Base-by-base conservation (phyloP, 1,139 yeast genomes). In the Sugiyamaella grinbergsii region DNA sequence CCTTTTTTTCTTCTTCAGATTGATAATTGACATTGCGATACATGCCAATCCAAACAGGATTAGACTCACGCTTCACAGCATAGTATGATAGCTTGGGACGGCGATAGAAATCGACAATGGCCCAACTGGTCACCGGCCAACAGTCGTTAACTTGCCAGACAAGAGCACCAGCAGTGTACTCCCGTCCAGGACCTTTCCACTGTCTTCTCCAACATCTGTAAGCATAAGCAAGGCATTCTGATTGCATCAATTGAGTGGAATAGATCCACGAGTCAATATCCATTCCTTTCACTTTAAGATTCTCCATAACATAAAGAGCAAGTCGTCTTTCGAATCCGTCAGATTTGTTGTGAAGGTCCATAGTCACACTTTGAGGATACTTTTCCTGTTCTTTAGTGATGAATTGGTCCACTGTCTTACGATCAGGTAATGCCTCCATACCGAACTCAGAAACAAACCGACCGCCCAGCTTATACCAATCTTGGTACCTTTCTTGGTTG, bases 131-230 rank as follows among this genome's bases (percentile, higher is more conserved):
- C 6, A 69, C 75, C 2, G 80, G 80, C 78, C 79, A 76, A 58
- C 80, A 77, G 58, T 77, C 81, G 53, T 77, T 76, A 20, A 74
- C 62, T 59, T 76, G 81, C 81, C 81, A 77, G 5, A 77, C 79
- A 32, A 76, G 59, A 2, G 74, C 72, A 0, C 79, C 79, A 11
- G 76, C 76, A 40, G 61, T 58, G 49, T 68, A 65, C 48, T 74
- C 60, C 43, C 64, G 56, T 6, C 68, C 67, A 13, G 65, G 64
- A 1, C 71, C 70, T 36, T 66, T 61, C 81, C 81, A 77, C 51
- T 72, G 64, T 15, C 78, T 58, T 61, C 78, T 67, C 78, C 80
- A 76, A 57, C 69, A 68, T 51, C 75, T 61, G 54, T 72, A 75
- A 2, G 80, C 80, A 56, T 67, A 73, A 3, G 71, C 69, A n/a